Conservation (phyloP, 2,329 filamentous ascomycete species). For the Exophiala sp. region DNA sequence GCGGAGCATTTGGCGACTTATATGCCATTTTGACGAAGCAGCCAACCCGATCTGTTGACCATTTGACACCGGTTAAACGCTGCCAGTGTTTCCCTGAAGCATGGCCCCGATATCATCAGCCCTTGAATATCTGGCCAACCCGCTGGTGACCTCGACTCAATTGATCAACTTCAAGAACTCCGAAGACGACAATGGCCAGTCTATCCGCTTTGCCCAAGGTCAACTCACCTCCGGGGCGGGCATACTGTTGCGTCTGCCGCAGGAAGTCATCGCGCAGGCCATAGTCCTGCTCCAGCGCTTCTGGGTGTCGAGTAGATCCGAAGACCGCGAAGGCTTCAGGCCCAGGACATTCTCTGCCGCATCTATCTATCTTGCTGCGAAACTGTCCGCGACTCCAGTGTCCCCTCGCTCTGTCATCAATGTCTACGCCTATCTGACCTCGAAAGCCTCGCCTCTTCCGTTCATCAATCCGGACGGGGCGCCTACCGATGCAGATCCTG, state of each 20-base stretch:
- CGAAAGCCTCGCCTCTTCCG: slow-evolving; percentile 48
- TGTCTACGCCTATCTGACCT: slow-evolving; percentile 75
- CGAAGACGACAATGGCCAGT: slow-evolving; percentile 37
- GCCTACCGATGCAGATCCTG: slow-evolving; percentile 37
- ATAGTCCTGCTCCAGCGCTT: slow-evolving; percentile 73
- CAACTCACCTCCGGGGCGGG: slow-evolving; percentile 45
- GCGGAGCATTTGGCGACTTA: no score
- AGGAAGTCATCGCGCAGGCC: slow-evolving; percentile 78
- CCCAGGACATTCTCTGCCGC: slow-evolving; percentile 73
- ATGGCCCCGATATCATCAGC: slow-evolving; percentile 18
- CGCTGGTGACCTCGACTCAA: slow-evolving; percentile 42
- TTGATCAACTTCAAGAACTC: slow-evolving; percentile 31
- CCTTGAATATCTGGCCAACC: slow-evolving; percentile 34
- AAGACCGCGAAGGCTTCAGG: slow-evolving; percentile 12
- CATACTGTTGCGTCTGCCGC: slow-evolving; percentile 73
- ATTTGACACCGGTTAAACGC: no score
- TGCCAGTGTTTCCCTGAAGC: no score
- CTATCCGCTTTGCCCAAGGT: slow-evolving; percentile 41
- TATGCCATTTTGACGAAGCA: no score
- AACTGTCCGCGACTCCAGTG: slow-evolving; percentile 70
- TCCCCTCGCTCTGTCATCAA: slow-evolving; percentile 75
- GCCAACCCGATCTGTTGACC: no score
- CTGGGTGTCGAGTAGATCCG: slow-evolving; percentile 12
- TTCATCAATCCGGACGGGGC: slow-evolving; percentile 33
- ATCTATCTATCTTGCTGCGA: slow-evolving; percentile 71